Conservation (phyloP, 441 rosid species). For the Brassica hybrid region DNA sequence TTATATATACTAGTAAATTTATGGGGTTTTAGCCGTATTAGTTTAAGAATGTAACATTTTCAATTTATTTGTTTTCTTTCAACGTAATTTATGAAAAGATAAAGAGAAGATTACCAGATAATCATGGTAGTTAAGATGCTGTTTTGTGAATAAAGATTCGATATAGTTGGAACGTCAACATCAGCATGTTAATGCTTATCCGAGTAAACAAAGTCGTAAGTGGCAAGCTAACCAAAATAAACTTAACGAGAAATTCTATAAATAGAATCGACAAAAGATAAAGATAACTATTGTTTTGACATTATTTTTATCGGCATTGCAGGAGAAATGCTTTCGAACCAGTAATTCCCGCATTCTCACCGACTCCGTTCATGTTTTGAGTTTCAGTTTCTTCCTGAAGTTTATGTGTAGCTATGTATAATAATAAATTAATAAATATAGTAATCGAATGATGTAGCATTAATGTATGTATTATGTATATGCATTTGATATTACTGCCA, state of each 20-base stretch:
- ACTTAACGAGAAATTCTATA: not conserved
- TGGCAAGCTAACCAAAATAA: not conserved
- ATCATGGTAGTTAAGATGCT: constrained; percentile 22
- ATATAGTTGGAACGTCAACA: constrained; percentile 32
- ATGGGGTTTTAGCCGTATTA: not conserved
- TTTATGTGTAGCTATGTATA: constrained; percentile 25
- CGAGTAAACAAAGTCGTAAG: constrained; percentile 23
- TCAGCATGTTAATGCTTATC: constrained; percentile 21
- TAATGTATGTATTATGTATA: constrained; percentile 22
- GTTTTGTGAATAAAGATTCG: constrained; percentile 35
- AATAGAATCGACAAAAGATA: constrained; percentile 2
- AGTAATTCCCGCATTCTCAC: constrained; percentile 59
- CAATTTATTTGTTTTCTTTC: not conserved
- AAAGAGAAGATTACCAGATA: constrained; percentile 5
- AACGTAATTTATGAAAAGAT: not conserved
- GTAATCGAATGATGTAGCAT: constrained; percentile 2
- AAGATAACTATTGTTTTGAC: not conserved
- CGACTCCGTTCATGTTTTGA: constrained; percentile 75
- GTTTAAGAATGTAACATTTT: not conserved
- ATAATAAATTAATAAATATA: not conserved
- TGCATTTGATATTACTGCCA: constrained; percentile 18
- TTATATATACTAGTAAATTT: not conserved
- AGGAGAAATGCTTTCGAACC: constrained; percentile 47
- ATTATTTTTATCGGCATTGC: not conserved
- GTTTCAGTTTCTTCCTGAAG: constrained; percentile 2